Evolutionary conservation across 2,329 filamentous ascomycete genomes (phyloP).

Genomic region (Diplodia seriata): DNA sequence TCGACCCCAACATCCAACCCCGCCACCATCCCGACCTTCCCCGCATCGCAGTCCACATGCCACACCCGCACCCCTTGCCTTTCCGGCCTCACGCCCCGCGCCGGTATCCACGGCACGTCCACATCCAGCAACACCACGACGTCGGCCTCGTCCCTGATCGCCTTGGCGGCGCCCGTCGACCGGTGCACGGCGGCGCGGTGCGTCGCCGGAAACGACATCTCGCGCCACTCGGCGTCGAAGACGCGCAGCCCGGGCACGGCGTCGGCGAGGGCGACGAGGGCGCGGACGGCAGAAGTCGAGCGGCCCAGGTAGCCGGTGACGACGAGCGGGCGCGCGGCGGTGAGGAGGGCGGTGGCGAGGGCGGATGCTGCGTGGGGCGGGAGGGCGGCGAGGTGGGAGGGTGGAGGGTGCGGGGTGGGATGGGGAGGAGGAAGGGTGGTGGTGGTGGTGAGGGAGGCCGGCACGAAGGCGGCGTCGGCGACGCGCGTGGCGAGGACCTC

Average conservation of each 20-base stretch:
- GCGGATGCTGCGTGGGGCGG: constrained; percentile 31
- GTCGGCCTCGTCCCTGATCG: constrained; percentile 35
- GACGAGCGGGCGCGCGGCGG: constrained; percentile 36
- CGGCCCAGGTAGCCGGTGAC: constrained; percentile 39
- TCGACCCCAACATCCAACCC: constrained; percentile 73
- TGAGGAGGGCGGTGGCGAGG: constrained; percentile 34
- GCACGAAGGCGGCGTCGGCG: constrained; percentile 14
- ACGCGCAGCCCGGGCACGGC: constrained; percentile 36
- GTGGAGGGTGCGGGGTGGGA: too few species aligned
- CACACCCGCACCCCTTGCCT: constrained; percentile 61
- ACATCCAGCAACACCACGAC: constrained; percentile 37
- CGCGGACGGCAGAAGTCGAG: constrained; percentile 28
- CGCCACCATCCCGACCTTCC: constrained; percentile 75
- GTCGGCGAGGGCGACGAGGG: constrained; percentile 35
- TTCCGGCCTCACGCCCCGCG: constrained; percentile 27
- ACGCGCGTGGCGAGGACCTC: constrained; percentile 34
- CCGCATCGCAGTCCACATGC: constrained; percentile 70
- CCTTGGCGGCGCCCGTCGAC: constrained; percentile 35
- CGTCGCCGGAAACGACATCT: constrained; percentile 37
- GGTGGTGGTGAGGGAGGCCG: constrained; percentile 24
- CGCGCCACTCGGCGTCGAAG: constrained; percentile 36
- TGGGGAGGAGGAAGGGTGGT: constrained; percentile 12
- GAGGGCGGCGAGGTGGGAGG: constrained; percentile 15
- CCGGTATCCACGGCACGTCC: constrained; percentile 40
- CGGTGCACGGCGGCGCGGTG: constrained; percentile 37